Evolutionary conservation across 176 grass and related monocot species (phyloP).

Genomic region (Triticum turgidum): DNA sequence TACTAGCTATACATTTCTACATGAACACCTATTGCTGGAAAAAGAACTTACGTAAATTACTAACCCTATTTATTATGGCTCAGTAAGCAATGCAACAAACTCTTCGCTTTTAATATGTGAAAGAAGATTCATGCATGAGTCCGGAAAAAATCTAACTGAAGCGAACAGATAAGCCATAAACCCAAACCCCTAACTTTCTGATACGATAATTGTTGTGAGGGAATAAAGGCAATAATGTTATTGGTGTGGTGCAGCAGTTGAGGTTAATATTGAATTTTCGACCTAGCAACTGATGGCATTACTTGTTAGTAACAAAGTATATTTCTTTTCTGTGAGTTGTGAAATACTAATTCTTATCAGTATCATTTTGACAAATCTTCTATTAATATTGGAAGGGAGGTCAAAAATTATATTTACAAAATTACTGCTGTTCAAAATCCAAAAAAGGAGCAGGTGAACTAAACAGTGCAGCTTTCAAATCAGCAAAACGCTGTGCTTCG

Average conservation of each 20-base stretch:
- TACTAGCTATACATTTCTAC: not conserved
- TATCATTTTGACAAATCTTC: conserved; percentile 7
- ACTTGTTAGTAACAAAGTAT: not conserved
- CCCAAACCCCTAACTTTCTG: not conserved
- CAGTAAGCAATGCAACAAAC: conserved; percentile 1
- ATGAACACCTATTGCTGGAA: not conserved
- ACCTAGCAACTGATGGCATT: not conserved
- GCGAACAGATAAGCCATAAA: not conserved
- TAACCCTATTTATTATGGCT: conserved; percentile 4
- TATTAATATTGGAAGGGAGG: not conserved
- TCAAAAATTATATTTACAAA: conserved; percentile 31
- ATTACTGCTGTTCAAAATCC: conserved; percentile 23
- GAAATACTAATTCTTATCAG: not conserved
- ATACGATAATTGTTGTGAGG: not conserved
- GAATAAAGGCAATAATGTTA: conserved; percentile 3
- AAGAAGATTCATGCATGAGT: not conserved
- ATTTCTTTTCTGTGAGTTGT: not conserved
- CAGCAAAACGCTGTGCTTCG: conserved; percentile 72
- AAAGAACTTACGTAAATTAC: not conserved
- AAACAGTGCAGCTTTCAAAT: conserved; percentile 60
- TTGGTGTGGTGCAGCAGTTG: not conserved
- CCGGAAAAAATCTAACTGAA: not conserved
- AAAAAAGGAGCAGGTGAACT: conserved; percentile 24
- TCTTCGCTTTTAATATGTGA: not conserved
- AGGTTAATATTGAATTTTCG: not conserved